These are phyloP conservation scores for Cytospora piceae DNA, from an alignment of 2,329 filamentous ascomycete species.

Conservation along the genomic window DNA sequence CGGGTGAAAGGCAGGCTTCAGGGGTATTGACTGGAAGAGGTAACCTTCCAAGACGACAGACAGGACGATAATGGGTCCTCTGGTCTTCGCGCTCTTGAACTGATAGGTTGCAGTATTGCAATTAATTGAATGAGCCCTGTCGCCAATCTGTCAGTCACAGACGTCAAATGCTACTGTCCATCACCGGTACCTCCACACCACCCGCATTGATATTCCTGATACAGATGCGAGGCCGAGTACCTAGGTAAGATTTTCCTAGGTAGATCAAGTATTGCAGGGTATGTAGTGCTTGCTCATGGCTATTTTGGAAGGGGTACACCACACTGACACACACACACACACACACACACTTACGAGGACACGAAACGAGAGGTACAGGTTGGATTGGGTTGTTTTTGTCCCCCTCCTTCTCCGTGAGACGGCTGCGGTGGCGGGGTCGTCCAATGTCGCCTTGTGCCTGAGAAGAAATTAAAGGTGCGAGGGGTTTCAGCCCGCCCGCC, in stretches of 20 bases:
- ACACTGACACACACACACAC: too few relatives aligned
- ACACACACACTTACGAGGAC: too few relatives aligned
- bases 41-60: conserved; percentile 23
- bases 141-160: conserved; percentile 22
- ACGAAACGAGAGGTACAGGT: too few relatives aligned
- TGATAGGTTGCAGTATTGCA: conserved; percentile 28
- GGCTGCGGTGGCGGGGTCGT: conserved; percentile 16
- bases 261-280: too few relatives aligned
- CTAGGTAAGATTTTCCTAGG: too few relatives aligned
- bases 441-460: conserved; percentile 27
- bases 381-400: too few relatives aligned
- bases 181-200: background rate
- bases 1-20: conserved; percentile 25
- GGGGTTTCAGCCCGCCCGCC: conserved; percentile 13
- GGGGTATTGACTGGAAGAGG: conserved; percentile 27
- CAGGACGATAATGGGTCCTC: conserved; percentile 7
- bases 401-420: background rate
- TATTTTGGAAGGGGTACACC: too few relatives aligned
- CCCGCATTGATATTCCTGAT: background rate
- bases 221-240: background rate
- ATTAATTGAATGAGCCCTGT: conserved; percentile 28
- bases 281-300: too few relatives aligned
- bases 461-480: conserved; percentile 29
- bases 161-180: conserved; percentile 8
- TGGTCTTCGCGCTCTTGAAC: conserved; percentile 18